Percentiles rank a stretch among this genome's conserved stretches.
phyloP scores from a whole-genome alignment of 176 grass and related monocot species.

The Oryza longistaminata region DNA sequence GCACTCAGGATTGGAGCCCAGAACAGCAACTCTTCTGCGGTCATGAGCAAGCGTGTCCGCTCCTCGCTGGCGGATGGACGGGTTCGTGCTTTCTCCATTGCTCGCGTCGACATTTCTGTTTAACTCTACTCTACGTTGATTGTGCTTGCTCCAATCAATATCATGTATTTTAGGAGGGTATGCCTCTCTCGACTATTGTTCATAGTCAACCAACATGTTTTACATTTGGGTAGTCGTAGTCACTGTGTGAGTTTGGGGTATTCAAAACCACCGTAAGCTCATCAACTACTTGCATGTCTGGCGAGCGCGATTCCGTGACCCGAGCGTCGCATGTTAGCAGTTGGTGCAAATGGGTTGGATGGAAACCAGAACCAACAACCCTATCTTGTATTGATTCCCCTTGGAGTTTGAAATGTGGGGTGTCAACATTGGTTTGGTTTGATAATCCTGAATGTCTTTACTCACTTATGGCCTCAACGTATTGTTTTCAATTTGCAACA shows the following conservation, averaged over 20 bases:
- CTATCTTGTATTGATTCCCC: background rate
- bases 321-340: too few relatives aligned
- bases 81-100: conserved; percentile 8
- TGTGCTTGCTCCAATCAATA: background rate
- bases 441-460: background rate
- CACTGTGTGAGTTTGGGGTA: background rate
- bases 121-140: background rate
- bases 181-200: background rate
- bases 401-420: background rate
- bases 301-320: too few relatives aligned
- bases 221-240: background rate
- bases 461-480: background rate
- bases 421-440: background rate
- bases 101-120: background rate
- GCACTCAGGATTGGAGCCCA: conserved; percentile 51
- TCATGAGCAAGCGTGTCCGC: conserved; percentile 66
- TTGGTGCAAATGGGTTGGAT: too few relatives aligned
- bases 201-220: background rate
- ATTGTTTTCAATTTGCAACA: background rate
- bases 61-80: conserved; percentile 60
- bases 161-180: background rate
- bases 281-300: too few relatives aligned
- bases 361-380: too few relatives aligned
- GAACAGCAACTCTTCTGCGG: conserved; percentile 48
- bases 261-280: too few relatives aligned